These are phyloP conservation scores for Pulveroboletus sp. DNA, from an alignment of 768 basidiomycete genomes.

Conservation along the genomic window DNA sequence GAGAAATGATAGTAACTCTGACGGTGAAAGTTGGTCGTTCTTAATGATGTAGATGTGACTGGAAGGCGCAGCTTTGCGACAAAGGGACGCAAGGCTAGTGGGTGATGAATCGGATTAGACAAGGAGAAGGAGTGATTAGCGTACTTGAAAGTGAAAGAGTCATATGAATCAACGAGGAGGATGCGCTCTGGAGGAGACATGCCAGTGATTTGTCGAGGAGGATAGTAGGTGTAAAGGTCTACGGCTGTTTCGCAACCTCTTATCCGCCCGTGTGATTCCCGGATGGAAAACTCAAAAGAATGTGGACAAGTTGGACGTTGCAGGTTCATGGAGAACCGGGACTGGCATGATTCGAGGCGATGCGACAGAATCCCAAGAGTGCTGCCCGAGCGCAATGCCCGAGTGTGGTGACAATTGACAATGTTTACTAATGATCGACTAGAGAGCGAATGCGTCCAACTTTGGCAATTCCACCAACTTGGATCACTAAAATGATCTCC, in stretches of 20 bases:
- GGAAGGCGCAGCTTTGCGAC: constrained; percentile 58
- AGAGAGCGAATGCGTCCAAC: no score
- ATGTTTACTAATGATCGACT: no score
- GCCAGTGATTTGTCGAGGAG: constrained; percentile 9
- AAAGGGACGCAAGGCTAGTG: constrained; percentile 68
- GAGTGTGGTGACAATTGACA: no score
- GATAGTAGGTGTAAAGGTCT: not conserved
- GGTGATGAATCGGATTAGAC: not conserved
- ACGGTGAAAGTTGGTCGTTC: constrained; percentile 58
- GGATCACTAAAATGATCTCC: no score
- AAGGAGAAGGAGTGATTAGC: constrained; percentile 24
- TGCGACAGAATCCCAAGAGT: no score
- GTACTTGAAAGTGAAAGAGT: constrained; percentile 87
- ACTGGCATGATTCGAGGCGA: no score
- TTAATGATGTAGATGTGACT: constrained; percentile 67
- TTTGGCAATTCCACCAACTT: no score
- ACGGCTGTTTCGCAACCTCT: not conserved
- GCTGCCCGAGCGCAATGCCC: no score
- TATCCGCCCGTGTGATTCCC: not conserved
- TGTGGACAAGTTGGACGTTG: no score
- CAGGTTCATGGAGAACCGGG: no score
- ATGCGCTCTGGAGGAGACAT: constrained; percentile 45
- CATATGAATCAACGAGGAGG: constrained; percentile 79
- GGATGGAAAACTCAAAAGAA: no score
- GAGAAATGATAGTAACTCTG: constrained; percentile 52